phyloP scores from a whole-genome alignment of 2,329 filamentous ascomycete species.

The Graphilbum fragrans region DNA sequence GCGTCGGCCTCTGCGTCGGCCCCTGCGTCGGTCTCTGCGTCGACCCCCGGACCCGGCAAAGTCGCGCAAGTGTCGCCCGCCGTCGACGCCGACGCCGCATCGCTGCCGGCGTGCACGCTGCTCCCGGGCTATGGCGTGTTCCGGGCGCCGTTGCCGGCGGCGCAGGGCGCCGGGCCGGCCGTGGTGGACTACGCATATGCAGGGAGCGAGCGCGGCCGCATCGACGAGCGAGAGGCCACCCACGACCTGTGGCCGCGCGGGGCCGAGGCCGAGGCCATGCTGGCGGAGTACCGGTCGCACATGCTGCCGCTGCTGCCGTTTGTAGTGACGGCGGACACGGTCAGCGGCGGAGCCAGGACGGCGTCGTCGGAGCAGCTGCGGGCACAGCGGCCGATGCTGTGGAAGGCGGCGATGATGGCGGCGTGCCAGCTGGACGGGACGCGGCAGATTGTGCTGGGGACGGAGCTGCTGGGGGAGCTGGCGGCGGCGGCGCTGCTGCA shows the following conservation, averaged over 20 bases:
- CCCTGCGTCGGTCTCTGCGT: neutral
- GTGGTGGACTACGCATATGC: neutral
- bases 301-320: conserved; percentile 31
- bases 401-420: conserved; percentile 36
- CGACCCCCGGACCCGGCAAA: neutral
- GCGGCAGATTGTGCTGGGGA: conserved; percentile 30
- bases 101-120: neutral
- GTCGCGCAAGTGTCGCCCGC: neutral
- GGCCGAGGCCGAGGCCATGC: conserved; percentile 25
- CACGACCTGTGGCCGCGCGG: conserved; percentile 25
- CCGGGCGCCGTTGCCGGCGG: neutral
- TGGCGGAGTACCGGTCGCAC: conserved; percentile 22
- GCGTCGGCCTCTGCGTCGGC: too few species aligned
- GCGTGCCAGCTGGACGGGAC: conserved; percentile 27
- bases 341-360: conserved; percentile 10
- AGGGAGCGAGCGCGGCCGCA: neutral
- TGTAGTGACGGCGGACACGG: conserved; percentile 24
- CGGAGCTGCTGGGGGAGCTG: conserved; percentile 30
- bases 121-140: neutral
- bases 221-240: neutral
- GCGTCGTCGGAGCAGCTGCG: conserved; percentile 21
- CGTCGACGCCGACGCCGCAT: neutral
- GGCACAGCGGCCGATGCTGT: conserved; percentile 28
- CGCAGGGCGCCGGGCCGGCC: too few species aligned
- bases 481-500: conserved; percentile 25